These are phyloP conservation scores for Phytopythium litorale DNA, from an alignment of 352 stramenopile genomes.

Conservation along the genomic window DNA sequence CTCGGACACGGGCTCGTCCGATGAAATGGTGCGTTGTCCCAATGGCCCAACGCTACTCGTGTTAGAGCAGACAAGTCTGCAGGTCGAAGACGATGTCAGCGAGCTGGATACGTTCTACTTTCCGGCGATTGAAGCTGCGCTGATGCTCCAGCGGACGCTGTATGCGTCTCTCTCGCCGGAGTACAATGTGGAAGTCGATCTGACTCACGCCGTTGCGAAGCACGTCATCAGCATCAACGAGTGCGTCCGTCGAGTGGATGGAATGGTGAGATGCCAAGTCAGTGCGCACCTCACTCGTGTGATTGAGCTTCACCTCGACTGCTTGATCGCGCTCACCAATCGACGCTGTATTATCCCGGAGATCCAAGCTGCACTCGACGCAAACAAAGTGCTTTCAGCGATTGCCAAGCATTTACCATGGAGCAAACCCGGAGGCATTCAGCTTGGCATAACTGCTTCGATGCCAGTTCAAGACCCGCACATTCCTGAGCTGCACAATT, in stretches of 20 bases:
- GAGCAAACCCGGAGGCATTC: not conserved
- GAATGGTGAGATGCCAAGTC: not conserved
- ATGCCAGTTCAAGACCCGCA: not conserved
- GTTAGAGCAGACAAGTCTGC: not conserved
- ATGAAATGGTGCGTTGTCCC: not conserved
- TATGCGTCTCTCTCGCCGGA: constrained; percentile 16
- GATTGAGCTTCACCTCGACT: constrained; percentile 31
- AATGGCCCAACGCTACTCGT: not conserved
- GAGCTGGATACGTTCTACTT: constrained; percentile 9
- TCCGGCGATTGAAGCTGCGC: constrained; percentile 18
- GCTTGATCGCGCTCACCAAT: constrained; percentile 30
- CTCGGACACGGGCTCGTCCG: not conserved
- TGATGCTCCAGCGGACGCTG: constrained; percentile 24
- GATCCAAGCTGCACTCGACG: constrained; percentile 29
- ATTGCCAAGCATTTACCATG: not conserved
- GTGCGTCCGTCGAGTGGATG: constrained; percentile 10
- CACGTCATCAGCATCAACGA: constrained; percentile 25
- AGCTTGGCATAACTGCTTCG: not conserved
- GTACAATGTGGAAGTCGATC: constrained; percentile 11
- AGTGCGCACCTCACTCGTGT: constrained; percentile 13
- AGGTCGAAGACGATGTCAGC: not conserved
- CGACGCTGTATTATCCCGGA: constrained; percentile 18
- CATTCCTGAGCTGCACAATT: not conserved
- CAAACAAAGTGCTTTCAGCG: not conserved
- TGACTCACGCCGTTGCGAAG: constrained; percentile 13